Conservation (phyloP, 2,329 filamentous ascomycete genomes). For the Botrytis fragariae region DNA sequence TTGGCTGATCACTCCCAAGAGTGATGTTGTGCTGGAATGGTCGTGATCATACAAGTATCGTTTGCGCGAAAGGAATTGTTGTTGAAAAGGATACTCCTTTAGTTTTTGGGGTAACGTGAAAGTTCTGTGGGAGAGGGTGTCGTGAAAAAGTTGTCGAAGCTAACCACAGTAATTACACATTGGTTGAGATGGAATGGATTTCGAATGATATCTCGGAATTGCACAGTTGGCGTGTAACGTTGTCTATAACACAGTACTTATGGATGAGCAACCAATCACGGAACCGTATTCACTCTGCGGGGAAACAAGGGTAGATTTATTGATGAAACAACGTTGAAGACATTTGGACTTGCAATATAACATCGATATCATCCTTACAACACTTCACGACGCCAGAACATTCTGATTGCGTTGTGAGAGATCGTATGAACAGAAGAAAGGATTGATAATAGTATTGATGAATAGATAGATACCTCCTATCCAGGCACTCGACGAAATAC, state of each 20-base stretch:
- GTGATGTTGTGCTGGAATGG: constrained; percentile 17
- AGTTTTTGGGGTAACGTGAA: neutral
- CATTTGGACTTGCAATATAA: neutral
- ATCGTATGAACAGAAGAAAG: neutral
- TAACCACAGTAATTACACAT: neutral
- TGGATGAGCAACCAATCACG: neutral
- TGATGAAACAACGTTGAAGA: neutral
- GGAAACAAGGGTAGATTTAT: constrained; percentile 2
- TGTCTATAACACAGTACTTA: neutral
- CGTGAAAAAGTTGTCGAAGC: neutral
- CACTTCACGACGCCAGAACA: neutral
- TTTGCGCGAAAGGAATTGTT: neutral
- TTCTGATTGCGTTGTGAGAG: neutral
- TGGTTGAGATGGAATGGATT: neutral
- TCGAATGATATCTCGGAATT: neutral
- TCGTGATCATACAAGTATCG: neutral
- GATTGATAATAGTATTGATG: neutral
- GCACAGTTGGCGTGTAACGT: constrained; percentile 10
- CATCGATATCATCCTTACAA: neutral
- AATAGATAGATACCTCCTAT: neutral
- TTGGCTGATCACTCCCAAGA: constrained; percentile 8
- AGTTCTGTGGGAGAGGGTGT: neutral
- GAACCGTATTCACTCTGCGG: neutral
- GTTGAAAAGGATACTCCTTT: neutral
- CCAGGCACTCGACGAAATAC: neutral